Evolutionary conservation across 2,329 filamentous ascomycete genomes (phyloP), one percentile per base, ranked within the genome.

Genomic region (Fusarium musae): DNA sequence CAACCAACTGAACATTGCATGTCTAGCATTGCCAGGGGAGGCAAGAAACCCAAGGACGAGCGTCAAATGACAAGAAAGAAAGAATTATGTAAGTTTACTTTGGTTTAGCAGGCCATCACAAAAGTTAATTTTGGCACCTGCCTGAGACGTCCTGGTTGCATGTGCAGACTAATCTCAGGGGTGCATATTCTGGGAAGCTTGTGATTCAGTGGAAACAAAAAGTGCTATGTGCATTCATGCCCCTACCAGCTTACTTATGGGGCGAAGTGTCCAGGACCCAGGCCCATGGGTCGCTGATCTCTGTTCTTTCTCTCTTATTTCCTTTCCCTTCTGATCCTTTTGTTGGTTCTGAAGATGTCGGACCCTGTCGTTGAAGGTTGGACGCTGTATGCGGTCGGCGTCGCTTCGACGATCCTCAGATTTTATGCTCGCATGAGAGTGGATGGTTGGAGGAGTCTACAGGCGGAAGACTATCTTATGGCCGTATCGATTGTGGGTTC

Each of bases 381-480:
- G 78, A 78, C 78, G 11, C 63, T 82, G 1, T 80, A 79, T 37
- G 63, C 67, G 1, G 62, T 81, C 28, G 78, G 75, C 6, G 62
- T 80, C 39, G 44, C 71, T 4, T 65, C 78, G 13, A 80, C 79
- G 1, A 39, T 74, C 13, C 54, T 81, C 10, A 68, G 80, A 10
- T 81, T 80, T 2, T 82, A 80, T 61, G 77, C 79, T 23, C 75
- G 80, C 11, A 60, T 77, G 19, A 75, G 74, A 5, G 69, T 72
- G 2, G 70, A 77, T 9, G 78, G 80, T 0, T 44, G 77, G 6
- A 68, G 70, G 12, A 73, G 74, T 26, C 69, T 82, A 12, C 70
- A 75, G 9, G 56, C 77, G 28, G 80, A 82, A 26, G 80, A 82
- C 43, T 79, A 79, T 36, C 69, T 81, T 1, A 76, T 80, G 43